These are phyloP conservation scores for Pichia kudriavzevii DNA, from an alignment of 1,139 yeast genomes.

Conservation along the genomic window DNA sequence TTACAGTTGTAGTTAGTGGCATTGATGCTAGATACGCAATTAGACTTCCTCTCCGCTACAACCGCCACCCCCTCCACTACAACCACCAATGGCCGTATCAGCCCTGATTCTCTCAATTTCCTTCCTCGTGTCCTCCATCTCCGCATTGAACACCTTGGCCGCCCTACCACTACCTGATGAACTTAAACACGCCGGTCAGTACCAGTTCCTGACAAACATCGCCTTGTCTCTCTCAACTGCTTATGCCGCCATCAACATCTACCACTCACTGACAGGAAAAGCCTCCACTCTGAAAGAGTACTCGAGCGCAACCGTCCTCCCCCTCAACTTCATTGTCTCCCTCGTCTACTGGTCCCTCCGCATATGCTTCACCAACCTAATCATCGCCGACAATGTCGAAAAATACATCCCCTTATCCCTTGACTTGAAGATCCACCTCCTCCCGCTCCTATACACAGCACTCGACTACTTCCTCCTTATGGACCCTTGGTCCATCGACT, in stretches of 20 bases:
- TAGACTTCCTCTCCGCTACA: too few species aligned
- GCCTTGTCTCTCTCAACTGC: conserved; percentile 43
- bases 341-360: conserved; percentile 61
- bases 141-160: conserved; percentile 14
- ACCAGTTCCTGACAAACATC: conserved; percentile 62
- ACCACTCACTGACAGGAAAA: conserved; percentile 9
- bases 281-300: conserved; percentile 31
- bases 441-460: conserved; percentile 46
- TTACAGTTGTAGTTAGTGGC: too few species aligned
- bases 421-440: conserved; percentile 52
- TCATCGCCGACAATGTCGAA: too few species aligned
- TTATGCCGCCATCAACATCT: conserved; percentile 34
- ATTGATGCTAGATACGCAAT: too few species aligned
- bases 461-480: conserved; percentile 50
- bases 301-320: conserved; percentile 45
- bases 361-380: too few species aligned
- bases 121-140: conserved; percentile 4
- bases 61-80: too few species aligned
- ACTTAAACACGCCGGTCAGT: conserved; percentile 50
- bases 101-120: too few species aligned
- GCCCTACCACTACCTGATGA: conserved; percentile 38
- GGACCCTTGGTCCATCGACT: conserved; percentile 39
- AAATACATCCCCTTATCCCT: conserved; percentile 43
- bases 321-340: conserved; percentile 53
- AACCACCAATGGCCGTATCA: too few species aligned